phyloP scores from a whole-genome alignment of 1,139 yeast genomes.

The Yamadazyma atlantica region DNA sequence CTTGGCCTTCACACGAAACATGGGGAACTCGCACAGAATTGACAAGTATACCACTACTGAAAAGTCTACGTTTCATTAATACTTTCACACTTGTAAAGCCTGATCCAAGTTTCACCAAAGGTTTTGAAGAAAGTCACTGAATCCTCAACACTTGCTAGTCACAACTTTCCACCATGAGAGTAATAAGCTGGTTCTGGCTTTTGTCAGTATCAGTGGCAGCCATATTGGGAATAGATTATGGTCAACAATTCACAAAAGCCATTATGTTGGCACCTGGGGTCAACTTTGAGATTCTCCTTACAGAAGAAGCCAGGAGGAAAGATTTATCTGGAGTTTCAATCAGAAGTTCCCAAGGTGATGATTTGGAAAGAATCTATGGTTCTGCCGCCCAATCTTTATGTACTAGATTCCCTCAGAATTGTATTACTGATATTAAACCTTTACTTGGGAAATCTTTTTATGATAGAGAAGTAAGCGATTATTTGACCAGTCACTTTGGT shows the following conservation, averaged over 20 bases:
- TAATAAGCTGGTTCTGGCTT: constrained; percentile 13
- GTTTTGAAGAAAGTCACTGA: no score
- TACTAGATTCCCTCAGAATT: constrained; percentile 71
- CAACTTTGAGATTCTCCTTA: constrained; percentile 81
- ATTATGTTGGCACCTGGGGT: constrained; percentile 89
- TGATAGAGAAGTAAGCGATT: constrained; percentile 44
- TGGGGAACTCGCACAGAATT: not conserved
- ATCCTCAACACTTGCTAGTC: not conserved
- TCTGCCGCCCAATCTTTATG: constrained; percentile 69
- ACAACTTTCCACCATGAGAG: constrained; percentile 8
- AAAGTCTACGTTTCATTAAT: not conserved
- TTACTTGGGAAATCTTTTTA: constrained; percentile 66
- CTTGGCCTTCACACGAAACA: no score
- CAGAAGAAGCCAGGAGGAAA: constrained; percentile 89
- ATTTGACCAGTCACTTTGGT: constrained; percentile 60
- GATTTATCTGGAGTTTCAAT: constrained; percentile 79
- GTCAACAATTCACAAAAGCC: constrained; percentile 86
- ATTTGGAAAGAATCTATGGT: constrained; percentile 74
- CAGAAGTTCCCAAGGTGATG: constrained; percentile 35
- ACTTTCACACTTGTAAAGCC: not conserved
- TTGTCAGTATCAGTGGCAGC: constrained; percentile 44
- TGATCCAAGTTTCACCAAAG: no score
- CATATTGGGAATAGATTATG: constrained; percentile 84
- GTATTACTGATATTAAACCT: constrained; percentile 67
- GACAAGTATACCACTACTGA: not conserved